phyloP scores from a whole-genome alignment of 352 stramenopile species.

The Pythium oligandrum region DNA sequence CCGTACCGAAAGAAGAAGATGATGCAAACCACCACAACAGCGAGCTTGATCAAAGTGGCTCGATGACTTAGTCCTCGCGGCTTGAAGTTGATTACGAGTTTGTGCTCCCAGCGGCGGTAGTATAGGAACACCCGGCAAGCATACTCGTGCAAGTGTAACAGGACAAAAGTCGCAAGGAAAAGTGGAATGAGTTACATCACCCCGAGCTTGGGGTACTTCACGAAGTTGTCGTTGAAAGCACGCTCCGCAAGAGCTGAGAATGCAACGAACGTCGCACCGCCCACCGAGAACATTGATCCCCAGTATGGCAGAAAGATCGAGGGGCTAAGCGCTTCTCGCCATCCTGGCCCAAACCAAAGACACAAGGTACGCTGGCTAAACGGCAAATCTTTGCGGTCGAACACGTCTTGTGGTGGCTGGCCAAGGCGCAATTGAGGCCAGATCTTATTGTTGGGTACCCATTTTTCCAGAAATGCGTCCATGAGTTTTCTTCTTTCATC shows the following conservation, averaged over 20 bases:
- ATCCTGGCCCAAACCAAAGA: no score
- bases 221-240: not conserved
- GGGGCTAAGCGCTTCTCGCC: no score
- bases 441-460: not conserved
- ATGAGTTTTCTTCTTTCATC: not conserved
- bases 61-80: not conserved
- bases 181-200: not conserved
- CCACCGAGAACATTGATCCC: not conserved
- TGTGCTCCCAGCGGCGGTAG: constrained; percentile 1
- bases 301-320: constrained; percentile 2
- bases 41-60: not conserved
- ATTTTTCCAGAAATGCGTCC: not conserved
- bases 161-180: not conserved
- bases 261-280: not conserved
- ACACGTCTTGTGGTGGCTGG: not conserved
- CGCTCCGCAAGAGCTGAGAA: not conserved
- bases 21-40: not conserved
- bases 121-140: constrained; percentile 1
- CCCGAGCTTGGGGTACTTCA: not conserved
- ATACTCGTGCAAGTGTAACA: not conserved
- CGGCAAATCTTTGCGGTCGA: not conserved
- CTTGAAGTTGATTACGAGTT: constrained; percentile 2
- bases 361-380: not conserved
- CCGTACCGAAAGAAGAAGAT: constrained; percentile 1
- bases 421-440: not conserved